Evolutionary conservation across 2,329 filamentous ascomycete genomes (phyloP).

Genomic region (Pyrenophora graminea): DNA sequence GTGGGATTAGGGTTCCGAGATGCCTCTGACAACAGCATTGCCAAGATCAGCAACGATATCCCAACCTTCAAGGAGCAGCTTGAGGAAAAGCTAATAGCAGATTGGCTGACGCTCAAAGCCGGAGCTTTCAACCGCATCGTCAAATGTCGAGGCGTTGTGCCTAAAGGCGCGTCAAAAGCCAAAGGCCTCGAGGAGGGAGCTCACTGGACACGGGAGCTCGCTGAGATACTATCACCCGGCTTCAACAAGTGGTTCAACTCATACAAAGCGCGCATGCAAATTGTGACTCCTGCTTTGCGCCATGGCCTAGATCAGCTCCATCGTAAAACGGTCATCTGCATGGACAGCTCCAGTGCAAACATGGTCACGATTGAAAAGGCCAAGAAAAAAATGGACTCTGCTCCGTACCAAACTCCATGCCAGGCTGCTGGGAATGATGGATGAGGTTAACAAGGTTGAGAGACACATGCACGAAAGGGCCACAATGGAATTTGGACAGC

Average conservation of each 20-base stretch:
- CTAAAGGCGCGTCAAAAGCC: conserved; percentile 18
- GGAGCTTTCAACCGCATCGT: conserved; percentile 22
- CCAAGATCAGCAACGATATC: conserved; percentile 1
- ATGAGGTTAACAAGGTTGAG: not conserved
- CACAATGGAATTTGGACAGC: conserved; percentile 14
- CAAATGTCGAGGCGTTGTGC: conserved; percentile 17
- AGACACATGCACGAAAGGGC: conserved; percentile 2
- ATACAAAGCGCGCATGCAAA: conserved; percentile 4
- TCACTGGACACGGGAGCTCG: conserved; percentile 27
- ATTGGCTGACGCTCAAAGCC: conserved; percentile 12
- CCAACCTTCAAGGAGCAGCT: conserved; percentile 9
- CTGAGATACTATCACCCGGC: conserved; percentile 10
- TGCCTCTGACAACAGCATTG: conserved; percentile 1
- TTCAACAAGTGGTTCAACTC: conserved; percentile 18
- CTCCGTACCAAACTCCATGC: conserved; percentile 1
- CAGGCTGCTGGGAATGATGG: conserved; percentile 13
- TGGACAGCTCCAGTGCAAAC: conserved; percentile 18
- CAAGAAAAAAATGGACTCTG: conserved; percentile 12
- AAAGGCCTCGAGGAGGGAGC: conserved; percentile 20
- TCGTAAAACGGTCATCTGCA: not conserved
- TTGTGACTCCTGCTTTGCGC: conserved; percentile 3
- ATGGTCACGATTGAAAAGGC: conserved; percentile 23
- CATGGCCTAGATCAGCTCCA: conserved; percentile 5
- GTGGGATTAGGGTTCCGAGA: not conserved
- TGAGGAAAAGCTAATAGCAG: not conserved